phyloP scores from a whole-genome alignment of 1,139 yeast genomes.

The Candida dubliniensis region DNA sequence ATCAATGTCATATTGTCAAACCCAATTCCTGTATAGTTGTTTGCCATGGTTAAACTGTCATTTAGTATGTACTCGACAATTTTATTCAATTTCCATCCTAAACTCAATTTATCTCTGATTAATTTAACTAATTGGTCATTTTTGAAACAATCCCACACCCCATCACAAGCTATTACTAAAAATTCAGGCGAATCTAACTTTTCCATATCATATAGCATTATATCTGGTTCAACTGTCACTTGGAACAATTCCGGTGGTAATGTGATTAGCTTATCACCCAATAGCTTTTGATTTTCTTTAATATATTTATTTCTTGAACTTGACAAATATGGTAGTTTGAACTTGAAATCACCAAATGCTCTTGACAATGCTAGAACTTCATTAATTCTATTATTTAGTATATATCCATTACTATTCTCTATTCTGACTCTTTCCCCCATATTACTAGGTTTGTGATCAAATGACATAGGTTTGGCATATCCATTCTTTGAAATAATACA shows the following conservation, averaged over 20 bases:
- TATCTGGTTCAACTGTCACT: conserved; percentile 73
- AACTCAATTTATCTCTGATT: conserved; percentile 56
- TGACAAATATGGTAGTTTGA: conserved; percentile 50
- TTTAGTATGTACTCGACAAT: conserved; percentile 61
- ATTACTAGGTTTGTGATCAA: conserved; percentile 75
- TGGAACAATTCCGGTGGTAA: conserved; percentile 47
- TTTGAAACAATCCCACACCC: conserved; percentile 77
- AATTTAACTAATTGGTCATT: conserved; percentile 53
- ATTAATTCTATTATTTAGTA: conserved; percentile 66
- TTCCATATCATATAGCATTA: conserved; percentile 52
- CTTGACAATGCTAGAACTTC: conserved; percentile 72
- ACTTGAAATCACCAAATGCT: conserved; percentile 76
- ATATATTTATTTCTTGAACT: conserved; percentile 31
- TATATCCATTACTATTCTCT: conserved; percentile 73
- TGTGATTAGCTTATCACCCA: conserved; percentile 20
- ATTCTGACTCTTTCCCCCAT: conserved; percentile 75
- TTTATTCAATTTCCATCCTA: conserved; percentile 59
- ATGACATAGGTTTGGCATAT: conserved; percentile 64
- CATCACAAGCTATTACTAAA: conserved; percentile 71
- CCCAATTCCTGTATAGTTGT: conserved; percentile 73
- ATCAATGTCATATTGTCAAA: conserved; percentile 79
- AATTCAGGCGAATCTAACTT: conserved; percentile 53
- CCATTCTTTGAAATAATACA: conserved; percentile 54
- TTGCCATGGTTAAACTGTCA: conserved; percentile 70
- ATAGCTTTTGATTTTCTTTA: conserved; percentile 20